These are phyloP conservation scores for Coccomyxa subellipsoidea DNA, from an alignment of 163 green algal genomes.

Conservation along the genomic window DNA sequence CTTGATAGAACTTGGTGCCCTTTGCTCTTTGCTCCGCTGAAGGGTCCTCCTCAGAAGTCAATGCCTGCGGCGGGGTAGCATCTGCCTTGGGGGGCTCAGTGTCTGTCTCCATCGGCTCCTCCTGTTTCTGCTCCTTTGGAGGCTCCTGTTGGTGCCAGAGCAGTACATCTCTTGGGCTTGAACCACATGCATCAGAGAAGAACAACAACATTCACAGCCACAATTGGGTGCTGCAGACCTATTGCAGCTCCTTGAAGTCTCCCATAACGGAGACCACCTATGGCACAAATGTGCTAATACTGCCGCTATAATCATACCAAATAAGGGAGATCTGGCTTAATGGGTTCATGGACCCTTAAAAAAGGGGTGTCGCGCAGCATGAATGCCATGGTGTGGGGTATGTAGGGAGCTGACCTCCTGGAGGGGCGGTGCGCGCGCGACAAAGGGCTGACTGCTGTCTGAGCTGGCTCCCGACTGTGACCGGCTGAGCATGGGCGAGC, in stretches of 20 bases:
- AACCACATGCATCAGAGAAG: too few relatives aligned
- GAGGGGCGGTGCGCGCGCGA: not conserved
- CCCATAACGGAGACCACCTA: not conserved
- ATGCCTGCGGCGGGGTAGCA: not conserved
- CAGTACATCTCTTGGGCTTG: too few relatives aligned
- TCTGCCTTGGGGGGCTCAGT: too few relatives aligned
- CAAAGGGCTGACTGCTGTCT: not conserved
- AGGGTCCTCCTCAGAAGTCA: not conserved
- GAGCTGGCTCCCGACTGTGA: not conserved
- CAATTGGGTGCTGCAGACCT: too few relatives aligned
- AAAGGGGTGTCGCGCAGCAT: too few relatives aligned
- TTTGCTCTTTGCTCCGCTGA: constrained; percentile 28
- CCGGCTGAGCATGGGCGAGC: not conserved
- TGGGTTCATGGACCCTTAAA: too few relatives aligned
- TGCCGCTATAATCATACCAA: not conserved
- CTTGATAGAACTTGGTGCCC: constrained; percentile 36
- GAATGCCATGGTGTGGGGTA: too few relatives aligned
- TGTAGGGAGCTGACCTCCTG: not conserved
- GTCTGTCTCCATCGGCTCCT: not conserved
- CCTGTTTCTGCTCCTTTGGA: not conserved
- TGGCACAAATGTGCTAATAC: not conserved
- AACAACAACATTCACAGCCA: too few relatives aligned
- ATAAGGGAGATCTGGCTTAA: not conserved
- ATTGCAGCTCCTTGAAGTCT: not conserved
- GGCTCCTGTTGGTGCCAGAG: not conserved